Base-by-base conservation (phyloP, 176 grass and related monocot genomes). In the Carex cristatella region DNA sequence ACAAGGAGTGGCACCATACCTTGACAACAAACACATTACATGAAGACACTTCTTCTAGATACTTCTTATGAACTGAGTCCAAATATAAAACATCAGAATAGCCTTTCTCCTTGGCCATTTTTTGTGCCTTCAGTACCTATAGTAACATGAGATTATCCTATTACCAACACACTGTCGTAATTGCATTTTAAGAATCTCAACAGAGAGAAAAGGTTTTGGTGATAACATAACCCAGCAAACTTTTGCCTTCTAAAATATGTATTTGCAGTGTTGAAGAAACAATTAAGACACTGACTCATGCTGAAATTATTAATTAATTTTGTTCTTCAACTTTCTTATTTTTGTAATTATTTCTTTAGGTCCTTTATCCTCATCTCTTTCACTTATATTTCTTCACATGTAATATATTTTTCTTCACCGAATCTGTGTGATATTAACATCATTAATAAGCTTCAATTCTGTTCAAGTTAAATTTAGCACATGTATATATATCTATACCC, bases 41-140 rank as follows among this genome's bases (percentile, higher is more conserved):
- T 18, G 95, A 98, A 66, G 95, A 98, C 85, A 94, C 95, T 98
- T 98, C 95, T 84, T 98, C 95, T 37, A 98, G 88, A 53, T 95
- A 98, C 85, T 91, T 98, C 81, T 98, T 98, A 46, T 95, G 85
- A 87, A 93, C 88, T 84, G 89, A 89, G 18, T 95, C 96, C 87
- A 98, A 90, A 87, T 98, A 98, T 69, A 98, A 86, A 88, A 95
- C 96, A 87, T 98, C 96, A 87, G 96, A 95, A 88, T 92, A 98
- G 55, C 96, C 96, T 83, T 94, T 95, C 90, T 95, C 93, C 83
- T 94, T 95, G 56, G 93, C 96, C 81, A 90, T 90, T 85, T 98
- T 98, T 51, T 98, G 96, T 73, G 96, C 96, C 88, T 92, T 92
- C 75, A 98, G 87, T 32, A 98, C 96, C 96, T 98, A 88, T 61